These are phyloP conservation scores for Syncephalastrum sp. DNA, from an alignment of 371 early-diverging fungal species.

Conservation along the genomic window DNA sequence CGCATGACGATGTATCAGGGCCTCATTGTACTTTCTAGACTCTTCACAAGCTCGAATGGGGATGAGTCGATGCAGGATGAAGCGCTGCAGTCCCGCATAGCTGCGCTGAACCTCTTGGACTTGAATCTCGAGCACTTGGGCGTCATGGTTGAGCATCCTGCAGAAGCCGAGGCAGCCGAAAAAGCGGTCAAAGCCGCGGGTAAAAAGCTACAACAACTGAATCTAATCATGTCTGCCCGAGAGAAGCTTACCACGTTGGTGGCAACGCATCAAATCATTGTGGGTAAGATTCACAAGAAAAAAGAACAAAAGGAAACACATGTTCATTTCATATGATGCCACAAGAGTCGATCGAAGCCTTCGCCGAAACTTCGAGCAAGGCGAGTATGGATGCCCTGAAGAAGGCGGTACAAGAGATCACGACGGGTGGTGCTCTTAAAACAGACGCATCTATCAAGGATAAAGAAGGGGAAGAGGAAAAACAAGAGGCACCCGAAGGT, in stretches of 20 bases:
- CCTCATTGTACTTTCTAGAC: neutral
- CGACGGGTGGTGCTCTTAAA: no score
- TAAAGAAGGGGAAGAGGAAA: neutral
- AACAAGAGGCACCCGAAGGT: neutral
- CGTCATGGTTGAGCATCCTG: constrained; percentile 39
- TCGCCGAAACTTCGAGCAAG: constrained; percentile 22
- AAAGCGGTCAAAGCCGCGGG: constrained; percentile 46
- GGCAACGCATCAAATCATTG: constrained; percentile 50
- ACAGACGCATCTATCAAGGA: neutral
- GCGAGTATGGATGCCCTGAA: constrained; percentile 14
- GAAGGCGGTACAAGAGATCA: constrained; percentile 30
- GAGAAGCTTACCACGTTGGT: constrained; percentile 50
- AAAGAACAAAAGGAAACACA: neutral
- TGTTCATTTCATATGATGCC: neutral
- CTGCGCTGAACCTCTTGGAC: constrained; percentile 67
- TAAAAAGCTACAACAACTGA: constrained; percentile 47
- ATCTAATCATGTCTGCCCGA: constrained; percentile 39
- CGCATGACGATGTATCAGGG: no score
- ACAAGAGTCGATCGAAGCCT: constrained; percentile 23
- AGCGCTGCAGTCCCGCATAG: constrained; percentile 65
- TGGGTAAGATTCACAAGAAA: constrained; percentile 23
- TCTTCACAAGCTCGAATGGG: constrained; percentile 14
- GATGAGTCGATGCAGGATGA: constrained; percentile 65
- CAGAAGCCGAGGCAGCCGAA: constrained; percentile 40
- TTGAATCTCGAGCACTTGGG: constrained; percentile 60